Conservation (phyloP, 1,284 basidiomycete species). For the Schizophyllum commune region DNA sequence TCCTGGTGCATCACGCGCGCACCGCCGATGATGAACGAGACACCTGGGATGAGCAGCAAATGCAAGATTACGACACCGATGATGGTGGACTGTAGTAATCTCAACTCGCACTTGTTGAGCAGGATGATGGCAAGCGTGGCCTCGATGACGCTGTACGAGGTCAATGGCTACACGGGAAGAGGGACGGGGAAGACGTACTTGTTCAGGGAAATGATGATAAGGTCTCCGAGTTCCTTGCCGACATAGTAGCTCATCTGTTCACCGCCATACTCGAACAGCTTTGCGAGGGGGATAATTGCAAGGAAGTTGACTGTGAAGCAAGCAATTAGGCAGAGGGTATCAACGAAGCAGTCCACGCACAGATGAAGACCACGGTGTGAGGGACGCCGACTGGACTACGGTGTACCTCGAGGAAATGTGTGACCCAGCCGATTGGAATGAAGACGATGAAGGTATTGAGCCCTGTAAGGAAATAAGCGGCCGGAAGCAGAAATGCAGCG, state of each 20-base stretch:
- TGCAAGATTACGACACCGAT: conserved; percentile 45
- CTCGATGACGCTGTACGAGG: conserved; percentile 38
- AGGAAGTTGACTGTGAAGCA: background rate
- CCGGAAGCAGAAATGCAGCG: background rate
- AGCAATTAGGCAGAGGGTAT: conserved; percentile 3
- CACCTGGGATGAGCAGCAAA: conserved; percentile 42
- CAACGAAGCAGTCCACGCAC: conserved; percentile 21
- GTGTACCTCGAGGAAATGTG: conserved; percentile 33
- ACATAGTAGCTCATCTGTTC: conserved; percentile 55
- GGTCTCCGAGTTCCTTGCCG: conserved; percentile 48
- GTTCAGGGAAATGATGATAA: conserved; percentile 51
- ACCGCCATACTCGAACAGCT: conserved; percentile 27
- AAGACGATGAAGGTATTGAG: conserved; percentile 55
- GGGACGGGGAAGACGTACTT: conserved; percentile 33
- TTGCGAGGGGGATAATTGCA: conserved; percentile 8
- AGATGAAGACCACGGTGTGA: conserved; percentile 26
- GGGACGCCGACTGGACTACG: conserved; percentile 18
- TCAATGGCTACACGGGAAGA: background rate
- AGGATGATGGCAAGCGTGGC: conserved; percentile 62
- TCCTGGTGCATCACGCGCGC: conserved; percentile 36
- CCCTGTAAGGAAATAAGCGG: conserved; percentile 26
- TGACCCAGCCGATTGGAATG: conserved; percentile 57
- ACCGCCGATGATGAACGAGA: conserved; percentile 41
- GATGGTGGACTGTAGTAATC: conserved; percentile 40
- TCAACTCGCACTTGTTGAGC: conserved; percentile 52